phyloP scores from a whole-genome alignment of 495 filamentous ascomycete genomes.

The Aspergillus taichungensis region DNA sequence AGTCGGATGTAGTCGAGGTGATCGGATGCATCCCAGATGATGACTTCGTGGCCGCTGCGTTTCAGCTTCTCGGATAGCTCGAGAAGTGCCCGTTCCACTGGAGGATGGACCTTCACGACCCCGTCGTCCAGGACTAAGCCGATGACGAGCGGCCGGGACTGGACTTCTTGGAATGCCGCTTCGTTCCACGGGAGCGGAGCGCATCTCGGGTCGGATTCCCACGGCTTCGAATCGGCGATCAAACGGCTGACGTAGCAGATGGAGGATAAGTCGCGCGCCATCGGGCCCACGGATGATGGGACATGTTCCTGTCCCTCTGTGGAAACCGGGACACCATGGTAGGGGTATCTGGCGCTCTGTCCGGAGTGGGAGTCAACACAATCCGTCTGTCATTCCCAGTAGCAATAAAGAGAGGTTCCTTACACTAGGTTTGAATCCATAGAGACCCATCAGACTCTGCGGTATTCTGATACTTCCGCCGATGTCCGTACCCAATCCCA shows the following conservation, averaged over 20 bases:
- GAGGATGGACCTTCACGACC: conserved; percentile 40
- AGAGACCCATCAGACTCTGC: conserved; percentile 42
- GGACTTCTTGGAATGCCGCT: conserved; percentile 27
- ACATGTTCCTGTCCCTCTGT: conserved; percentile 48
- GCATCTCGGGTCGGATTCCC: conserved; percentile 40
- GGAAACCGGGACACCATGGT: conserved; percentile 37
- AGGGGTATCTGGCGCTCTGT: conserved; percentile 39
- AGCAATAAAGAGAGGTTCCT: conserved; percentile 11
- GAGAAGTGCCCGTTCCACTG: conserved; percentile 33
- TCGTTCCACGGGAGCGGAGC: conserved; percentile 39
- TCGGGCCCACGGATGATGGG: conserved; percentile 42
- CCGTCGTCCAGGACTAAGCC: conserved; percentile 43
- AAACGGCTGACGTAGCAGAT: conserved; percentile 30
- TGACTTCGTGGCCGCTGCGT: conserved; percentile 37
- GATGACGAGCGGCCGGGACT: conserved; percentile 34
- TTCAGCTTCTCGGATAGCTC: conserved; percentile 27
- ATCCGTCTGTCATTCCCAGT: neutral
- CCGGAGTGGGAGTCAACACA: neutral
- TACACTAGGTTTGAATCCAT: conserved; percentile 48
- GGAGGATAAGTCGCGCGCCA: conserved; percentile 36
- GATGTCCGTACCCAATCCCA: conserved; percentile 58
- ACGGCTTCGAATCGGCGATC: conserved; percentile 32
- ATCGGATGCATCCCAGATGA: conserved; percentile 36
- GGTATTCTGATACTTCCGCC: conserved; percentile 56
- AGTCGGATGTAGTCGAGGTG: conserved; percentile 37